phyloP scores from a whole-genome alignment of 805 yeast genomes.

The Saccharomyces cerevisiae region DNA sequence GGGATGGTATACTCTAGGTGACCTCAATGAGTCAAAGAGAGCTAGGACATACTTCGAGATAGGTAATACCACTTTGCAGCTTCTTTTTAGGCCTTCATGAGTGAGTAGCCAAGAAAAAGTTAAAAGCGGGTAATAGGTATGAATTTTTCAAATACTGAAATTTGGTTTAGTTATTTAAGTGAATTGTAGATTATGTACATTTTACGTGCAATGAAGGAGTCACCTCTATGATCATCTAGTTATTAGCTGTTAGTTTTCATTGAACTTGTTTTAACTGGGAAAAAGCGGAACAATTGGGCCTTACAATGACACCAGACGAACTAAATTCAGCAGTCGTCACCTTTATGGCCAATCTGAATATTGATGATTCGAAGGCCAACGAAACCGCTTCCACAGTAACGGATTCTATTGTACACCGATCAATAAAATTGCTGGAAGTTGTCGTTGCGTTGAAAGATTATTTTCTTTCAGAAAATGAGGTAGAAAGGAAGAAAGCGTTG shows the following conservation, averaged over 20 bases:
- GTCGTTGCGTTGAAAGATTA: constrained; percentile 53
- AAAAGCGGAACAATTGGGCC: background rate
- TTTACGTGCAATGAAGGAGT: background rate
- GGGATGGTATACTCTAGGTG: too few relatives aligned
- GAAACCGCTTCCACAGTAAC: constrained; percentile 28
- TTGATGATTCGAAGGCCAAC: constrained; percentile 26
- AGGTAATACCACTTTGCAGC: too few relatives aligned
- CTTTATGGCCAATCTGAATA: constrained; percentile 36
- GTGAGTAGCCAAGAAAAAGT: background rate
- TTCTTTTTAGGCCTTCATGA: background rate
- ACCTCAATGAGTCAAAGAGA: background rate
- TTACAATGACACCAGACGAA: background rate
- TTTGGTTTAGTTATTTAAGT: background rate
- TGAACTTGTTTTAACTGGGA: background rate
- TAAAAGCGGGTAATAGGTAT: background rate
- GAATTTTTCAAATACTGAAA: background rate
- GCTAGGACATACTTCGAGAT: background rate
- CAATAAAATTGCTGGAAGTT: constrained; percentile 40
- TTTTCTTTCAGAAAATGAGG: constrained; percentile 51
- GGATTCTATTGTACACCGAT: constrained; percentile 16
- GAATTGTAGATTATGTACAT: background rate
- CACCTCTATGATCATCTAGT: background rate
- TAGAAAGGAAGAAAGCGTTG: constrained; percentile 43
- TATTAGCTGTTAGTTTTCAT: background rate
- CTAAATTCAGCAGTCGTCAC: constrained; percentile 10